Evolutionary conservation across 2,329 filamentous ascomycete genomes (phyloP).

Genomic region (Fusarium annulatum): DNA sequence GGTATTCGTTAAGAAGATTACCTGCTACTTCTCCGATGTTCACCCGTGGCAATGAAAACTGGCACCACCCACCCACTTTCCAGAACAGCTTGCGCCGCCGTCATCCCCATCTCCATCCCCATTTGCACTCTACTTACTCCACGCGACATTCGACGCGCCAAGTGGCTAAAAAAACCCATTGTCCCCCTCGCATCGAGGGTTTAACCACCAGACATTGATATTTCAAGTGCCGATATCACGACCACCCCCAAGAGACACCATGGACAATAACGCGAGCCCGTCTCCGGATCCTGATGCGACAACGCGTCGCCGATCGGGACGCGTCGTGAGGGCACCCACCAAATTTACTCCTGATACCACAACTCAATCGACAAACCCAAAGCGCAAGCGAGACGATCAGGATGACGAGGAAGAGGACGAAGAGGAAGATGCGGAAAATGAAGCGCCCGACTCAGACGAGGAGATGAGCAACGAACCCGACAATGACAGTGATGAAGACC

Average conservation of each 20-base stretch:
- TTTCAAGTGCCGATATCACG: slow-evolving; percentile 38
- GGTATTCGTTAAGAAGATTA: not conserved
- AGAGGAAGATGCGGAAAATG: slow-evolving; percentile 57
- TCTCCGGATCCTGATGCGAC: slow-evolving; percentile 63
- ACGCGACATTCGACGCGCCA: slow-evolving; percentile 47
- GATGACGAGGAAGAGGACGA: slow-evolving; percentile 53
- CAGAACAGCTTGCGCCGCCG: slow-evolving; percentile 43
- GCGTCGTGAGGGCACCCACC: slow-evolving; percentile 69
- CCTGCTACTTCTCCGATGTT: slow-evolving; percentile 34
- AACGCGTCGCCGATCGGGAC: slow-evolving; percentile 74
- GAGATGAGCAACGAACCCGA: slow-evolving; percentile 59
- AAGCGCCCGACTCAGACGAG: slow-evolving; percentile 60
- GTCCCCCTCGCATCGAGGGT: slow-evolving; percentile 46
- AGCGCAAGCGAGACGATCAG: slow-evolving; percentile 67
- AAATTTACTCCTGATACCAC: slow-evolving; percentile 67
- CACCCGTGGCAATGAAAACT: slow-evolving; percentile 32
- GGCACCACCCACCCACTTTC: slow-evolving; percentile 40
- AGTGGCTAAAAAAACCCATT: slow-evolving; percentile 45
- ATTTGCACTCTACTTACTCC: slow-evolving; percentile 22
- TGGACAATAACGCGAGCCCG: slow-evolving; percentile 66
- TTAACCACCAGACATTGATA: slow-evolving; percentile 27
- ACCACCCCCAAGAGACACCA: slow-evolving; percentile 50
- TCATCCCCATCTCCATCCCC: slow-evolving; percentile 29
- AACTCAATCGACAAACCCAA: slow-evolving; percentile 57
- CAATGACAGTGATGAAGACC: slow-evolving; percentile 60